Evolutionary conservation across 2,329 filamentous ascomycete genomes (phyloP).

Genomic region (Ophiostoma ips): DNA sequence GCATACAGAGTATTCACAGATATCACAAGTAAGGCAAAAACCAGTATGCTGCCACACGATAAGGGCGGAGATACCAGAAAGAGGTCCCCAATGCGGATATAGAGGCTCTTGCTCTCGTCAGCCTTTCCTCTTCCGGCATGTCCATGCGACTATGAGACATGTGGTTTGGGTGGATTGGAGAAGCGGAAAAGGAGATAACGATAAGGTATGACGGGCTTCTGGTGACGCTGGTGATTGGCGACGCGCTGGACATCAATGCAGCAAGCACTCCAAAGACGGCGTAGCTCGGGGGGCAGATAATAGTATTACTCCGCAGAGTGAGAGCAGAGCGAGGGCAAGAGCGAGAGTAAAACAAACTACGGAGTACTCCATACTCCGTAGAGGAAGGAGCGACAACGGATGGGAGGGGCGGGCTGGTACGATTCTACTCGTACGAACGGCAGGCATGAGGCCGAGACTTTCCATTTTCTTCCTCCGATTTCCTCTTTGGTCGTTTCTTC

Average conservation of each 20-base stretch:
- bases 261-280: neutral
- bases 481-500: neutral
- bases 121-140: conserved; percentile 7
- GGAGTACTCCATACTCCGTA: neutral
- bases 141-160: conserved; percentile 4
- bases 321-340: neutral
- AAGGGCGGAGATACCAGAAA: neutral
- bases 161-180: too few relatives aligned
- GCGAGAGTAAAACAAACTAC: neutral
- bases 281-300: neutral
- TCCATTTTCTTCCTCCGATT: neutral
- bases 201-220: neutral
- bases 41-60: too few relatives aligned
- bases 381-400: neutral
- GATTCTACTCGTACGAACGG: conserved; percentile 1
- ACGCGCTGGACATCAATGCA: neutral
- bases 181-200: neutral
- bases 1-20: too few relatives aligned
- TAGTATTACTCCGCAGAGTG: neutral
- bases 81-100: neutral
- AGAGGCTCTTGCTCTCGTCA: neutral
- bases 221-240: neutral
- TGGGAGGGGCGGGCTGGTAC: neutral
- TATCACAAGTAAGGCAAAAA: too few relatives aligned
- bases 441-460: neutral